phyloP scores from a whole-genome alignment of 2,329 filamentous ascomycete genomes.

The Phaeosphaeria sp. region DNA sequence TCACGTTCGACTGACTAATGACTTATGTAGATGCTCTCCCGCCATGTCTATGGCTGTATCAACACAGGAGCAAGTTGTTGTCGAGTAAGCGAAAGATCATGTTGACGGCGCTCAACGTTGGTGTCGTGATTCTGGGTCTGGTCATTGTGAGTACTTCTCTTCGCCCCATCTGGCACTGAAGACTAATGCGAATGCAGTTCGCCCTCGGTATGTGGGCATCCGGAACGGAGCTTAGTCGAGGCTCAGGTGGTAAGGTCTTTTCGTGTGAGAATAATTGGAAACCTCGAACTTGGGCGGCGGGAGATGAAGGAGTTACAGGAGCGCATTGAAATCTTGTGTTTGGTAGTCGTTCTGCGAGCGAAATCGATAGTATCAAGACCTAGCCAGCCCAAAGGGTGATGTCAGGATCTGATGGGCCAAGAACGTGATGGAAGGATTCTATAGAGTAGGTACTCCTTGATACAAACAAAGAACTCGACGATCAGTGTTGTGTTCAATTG shows the following conservation, averaged over 20 bases:
- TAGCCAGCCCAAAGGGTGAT: too few species aligned
- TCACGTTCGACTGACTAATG: slow-evolving; percentile 1
- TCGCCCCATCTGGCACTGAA: background rate
- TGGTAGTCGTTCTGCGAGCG: background rate
- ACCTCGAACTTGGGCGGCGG: slow-evolving; percentile 20
- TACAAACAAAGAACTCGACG: too few species aligned
- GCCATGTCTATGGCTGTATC: slow-evolving; percentile 56
- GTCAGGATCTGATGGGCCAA: too few species aligned
- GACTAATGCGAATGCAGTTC: slow-evolving; percentile 22
- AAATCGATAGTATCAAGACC: background rate
- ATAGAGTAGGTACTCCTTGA: too few species aligned
- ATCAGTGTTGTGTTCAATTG: too few species aligned
- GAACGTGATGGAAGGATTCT: too few species aligned
- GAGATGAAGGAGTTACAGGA: background rate
- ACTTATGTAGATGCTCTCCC: slow-evolving; percentile 46
- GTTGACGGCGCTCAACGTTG: slow-evolving; percentile 54
- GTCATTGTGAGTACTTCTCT: slow-evolving; percentile 30
- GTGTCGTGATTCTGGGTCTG: slow-evolving; percentile 49
- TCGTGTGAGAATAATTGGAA: slow-evolving; percentile 41
- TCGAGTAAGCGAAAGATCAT: slow-evolving; percentile 50
- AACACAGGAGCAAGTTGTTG: slow-evolving; percentile 54
- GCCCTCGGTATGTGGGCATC: slow-evolving; percentile 40
- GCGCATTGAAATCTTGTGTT: background rate
- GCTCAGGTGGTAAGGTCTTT: slow-evolving; percentile 35
- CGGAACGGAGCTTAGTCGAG: slow-evolving; percentile 26